Evolutionary conservation across 148 eudicot species (phyloP).

Genomic region (Limonium bicolor): DNA sequence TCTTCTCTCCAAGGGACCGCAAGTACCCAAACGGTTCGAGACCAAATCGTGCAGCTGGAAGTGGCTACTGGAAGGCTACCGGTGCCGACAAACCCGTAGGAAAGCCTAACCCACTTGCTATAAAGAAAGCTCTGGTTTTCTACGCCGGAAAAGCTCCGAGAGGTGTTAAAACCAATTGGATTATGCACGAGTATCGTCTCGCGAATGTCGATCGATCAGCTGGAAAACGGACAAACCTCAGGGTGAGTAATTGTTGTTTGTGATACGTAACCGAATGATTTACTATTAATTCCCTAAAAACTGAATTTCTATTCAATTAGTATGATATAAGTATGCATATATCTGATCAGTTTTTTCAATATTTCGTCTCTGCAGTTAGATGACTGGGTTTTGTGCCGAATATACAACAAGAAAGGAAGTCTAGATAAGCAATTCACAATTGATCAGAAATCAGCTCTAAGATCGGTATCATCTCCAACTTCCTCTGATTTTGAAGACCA

Average conservation of each 20-base stretch:
- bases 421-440: conserved; percentile 2
- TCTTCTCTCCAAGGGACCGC: conserved; percentile 6
- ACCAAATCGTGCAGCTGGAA: conserved; percentile 6
- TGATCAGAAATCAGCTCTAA: conserved; percentile 1
- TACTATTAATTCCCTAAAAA: neutral
- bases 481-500: conserved; percentile 1
- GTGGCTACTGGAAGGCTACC: conserved; percentile 10
- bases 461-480: neutral
- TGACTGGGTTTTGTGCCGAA: conserved; percentile 47
- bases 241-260: neutral
- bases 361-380: conserved; percentile 14
- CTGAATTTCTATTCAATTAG: too few relatives aligned
- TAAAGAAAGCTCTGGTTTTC: conserved; percentile 14
- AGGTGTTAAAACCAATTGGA: conserved; percentile 51
- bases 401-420: conserved; percentile 18
- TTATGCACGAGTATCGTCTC: conserved; percentile 49
- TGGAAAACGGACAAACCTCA: conserved; percentile 15
- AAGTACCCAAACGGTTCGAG: conserved; percentile 10
- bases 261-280: neutral
- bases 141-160: conserved; percentile 44
- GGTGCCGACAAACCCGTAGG: conserved; percentile 13
- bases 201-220: conserved; percentile 9
- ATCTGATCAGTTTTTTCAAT: neutral
- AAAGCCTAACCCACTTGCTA: conserved; percentile 4
- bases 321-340: too few relatives aligned